These are phyloP conservation scores for Austroboletus rostrupii DNA, from an alignment of 1,284 basidiomycete species.

Conservation along the genomic window DNA sequence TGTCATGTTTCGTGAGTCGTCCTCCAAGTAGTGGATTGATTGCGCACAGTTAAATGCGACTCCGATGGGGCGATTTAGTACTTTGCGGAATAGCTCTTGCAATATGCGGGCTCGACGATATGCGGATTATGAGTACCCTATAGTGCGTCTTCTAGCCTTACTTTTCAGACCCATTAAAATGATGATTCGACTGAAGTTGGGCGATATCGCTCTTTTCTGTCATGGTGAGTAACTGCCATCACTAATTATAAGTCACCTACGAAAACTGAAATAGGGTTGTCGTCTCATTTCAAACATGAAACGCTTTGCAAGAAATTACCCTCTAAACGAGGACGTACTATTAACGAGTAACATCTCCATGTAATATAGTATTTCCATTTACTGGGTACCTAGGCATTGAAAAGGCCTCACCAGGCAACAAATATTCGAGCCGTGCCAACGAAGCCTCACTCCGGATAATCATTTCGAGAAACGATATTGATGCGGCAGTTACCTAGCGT, in stretches of 20 bases:
- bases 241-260: background rate
- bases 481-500: too few relatives aligned
- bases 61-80: slow-evolving; percentile 4
- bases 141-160: slow-evolving; percentile 8
- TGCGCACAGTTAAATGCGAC: background rate
- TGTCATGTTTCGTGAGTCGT: slow-evolving; percentile 15
- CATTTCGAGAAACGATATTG: too few relatives aligned
- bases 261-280: slow-evolving; percentile 12
- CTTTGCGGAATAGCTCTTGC: background rate
- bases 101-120: background rate
- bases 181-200: slow-evolving; percentile 12
- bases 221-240: slow-evolving; percentile 8
- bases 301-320: slow-evolving; percentile 7
- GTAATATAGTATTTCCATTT: background rate
- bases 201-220: slow-evolving; percentile 8
- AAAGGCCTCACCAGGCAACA: too few relatives aligned
- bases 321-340: slow-evolving; percentile 7
- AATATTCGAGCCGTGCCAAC: too few relatives aligned
- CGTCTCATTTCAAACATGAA: slow-evolving; percentile 18
- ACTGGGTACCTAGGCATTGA: too few relatives aligned
- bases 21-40: background rate
- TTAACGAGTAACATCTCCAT: slow-evolving; percentile 15
- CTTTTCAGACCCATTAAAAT: background rate
- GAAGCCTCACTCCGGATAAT: too few relatives aligned
- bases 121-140: background rate